Conservation (phyloP, 2,329 filamentous ascomycete species). For the Alternaria metachromatica region DNA sequence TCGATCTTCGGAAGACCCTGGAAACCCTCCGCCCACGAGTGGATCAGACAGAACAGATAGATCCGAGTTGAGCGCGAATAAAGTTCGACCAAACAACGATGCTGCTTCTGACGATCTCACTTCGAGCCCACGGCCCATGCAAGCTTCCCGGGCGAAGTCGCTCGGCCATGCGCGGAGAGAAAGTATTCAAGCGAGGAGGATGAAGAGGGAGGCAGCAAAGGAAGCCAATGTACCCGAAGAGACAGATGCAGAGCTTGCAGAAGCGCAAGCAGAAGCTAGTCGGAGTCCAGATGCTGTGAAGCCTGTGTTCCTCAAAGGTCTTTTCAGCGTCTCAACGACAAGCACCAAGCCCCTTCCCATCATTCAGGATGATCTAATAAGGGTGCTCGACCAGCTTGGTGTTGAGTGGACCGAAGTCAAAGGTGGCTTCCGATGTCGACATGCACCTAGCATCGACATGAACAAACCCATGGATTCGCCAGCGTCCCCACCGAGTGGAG, state of each 20-base stretch:
- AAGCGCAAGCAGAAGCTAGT: constrained; percentile 59
- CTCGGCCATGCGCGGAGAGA: constrained; percentile 88
- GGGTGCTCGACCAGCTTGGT: constrained; percentile 83
- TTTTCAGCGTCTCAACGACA: constrained; percentile 97
- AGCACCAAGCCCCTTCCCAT: constrained; percentile 86
- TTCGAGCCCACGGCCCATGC: constrained; percentile 37
- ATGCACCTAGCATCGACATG: constrained; percentile 87
- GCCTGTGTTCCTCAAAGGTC: constrained; percentile 92
- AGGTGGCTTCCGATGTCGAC: constrained; percentile 89
- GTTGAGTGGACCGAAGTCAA: constrained; percentile 94
- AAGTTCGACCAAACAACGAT: constrained; percentile 55
- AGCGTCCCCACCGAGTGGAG: constrained; percentile 42
- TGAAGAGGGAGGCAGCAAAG: constrained; percentile 72
- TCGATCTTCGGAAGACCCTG: constrained; percentile 61
- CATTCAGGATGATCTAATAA: constrained; percentile 88
- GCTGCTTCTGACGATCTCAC: constrained; percentile 59
- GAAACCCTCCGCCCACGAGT: constrained; percentile 74
- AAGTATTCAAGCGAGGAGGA: constrained; percentile 86
- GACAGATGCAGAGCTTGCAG: constrained; percentile 77
- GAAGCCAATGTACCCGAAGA: constrained; percentile 88
- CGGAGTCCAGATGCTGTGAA: constrained; percentile 80
- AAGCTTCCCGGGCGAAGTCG: constrained; percentile 73
- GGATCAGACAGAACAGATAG: constrained; percentile 84
- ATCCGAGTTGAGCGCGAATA: constrained; percentile 61
- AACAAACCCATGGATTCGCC: constrained; percentile 70